Evolutionary conservation across 768 basidiomycete species (phyloP), one percentile per base, ranked within the genome.

Genomic region (Daedalea quercina): DNA sequence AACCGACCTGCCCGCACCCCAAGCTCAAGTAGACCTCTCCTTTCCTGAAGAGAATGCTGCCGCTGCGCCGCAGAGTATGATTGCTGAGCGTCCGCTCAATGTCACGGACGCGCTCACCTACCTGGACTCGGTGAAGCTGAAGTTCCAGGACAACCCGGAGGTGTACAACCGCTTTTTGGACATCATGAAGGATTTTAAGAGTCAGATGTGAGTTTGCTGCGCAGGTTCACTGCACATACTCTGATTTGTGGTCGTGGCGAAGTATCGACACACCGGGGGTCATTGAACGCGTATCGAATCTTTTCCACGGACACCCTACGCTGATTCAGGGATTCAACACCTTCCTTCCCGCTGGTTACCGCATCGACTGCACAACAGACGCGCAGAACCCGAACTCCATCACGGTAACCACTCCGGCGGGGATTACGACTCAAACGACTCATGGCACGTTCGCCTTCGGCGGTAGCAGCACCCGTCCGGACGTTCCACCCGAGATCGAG

Each of bases 251-350:
- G 11, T 11, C 11, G 4, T 31, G 4, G 37, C 3, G 15, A 65
- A 95, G 94, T 34, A 97, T 99, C 67, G 94, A 97, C 69, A 99
- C 95, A 0, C 95, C 95, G 0, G 94, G 93, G 34, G 95, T 99
- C 44, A 99, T 99, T 63, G 85, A 85, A 63, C 90, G 94, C 49
- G 95, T 97, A 25, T 95, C 94, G 1, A 80, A 85, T 46, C 82
- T 99, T 23, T 98, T 99, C 73, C 81, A 84, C 52, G 91, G 90
- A 1, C 92, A 96, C 62, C 90, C 91, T 0, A 65, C 74, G 4
- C 86, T 99, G 55, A 97, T 99, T 44, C 92, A 95, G 68, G 94
- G 94, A 9, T 99, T 99, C 78, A 98, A 97, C 71, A 96, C 94
- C 0, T 99, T 98, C 70, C 79, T 99, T 11, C 95, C 95, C 2